Evolutionary conservation across 2,329 filamentous ascomycete species (phyloP).

Genomic region (Sporothrix pseudoabietina): DNA sequence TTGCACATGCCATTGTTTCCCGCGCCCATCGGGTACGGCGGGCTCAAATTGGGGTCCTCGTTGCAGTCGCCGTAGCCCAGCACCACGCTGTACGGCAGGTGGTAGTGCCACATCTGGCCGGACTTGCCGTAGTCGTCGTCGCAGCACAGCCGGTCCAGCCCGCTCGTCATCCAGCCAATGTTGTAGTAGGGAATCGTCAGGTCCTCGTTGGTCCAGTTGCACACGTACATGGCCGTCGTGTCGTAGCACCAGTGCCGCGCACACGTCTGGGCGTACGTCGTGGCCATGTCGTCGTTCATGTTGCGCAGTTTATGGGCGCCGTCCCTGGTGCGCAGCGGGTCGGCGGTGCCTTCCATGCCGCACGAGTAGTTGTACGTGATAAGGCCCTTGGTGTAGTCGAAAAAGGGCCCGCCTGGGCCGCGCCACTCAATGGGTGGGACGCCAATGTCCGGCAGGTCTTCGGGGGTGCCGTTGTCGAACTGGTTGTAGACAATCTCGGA

Average conservation of each 20-base stretch:
- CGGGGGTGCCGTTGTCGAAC: slow-evolving; percentile 24
- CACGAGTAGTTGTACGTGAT: slow-evolving; percentile 29
- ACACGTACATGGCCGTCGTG: slow-evolving; percentile 32
- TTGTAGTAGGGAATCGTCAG: slow-evolving; percentile 29
- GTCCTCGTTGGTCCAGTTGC: slow-evolving; percentile 27
- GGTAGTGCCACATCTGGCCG: slow-evolving; percentile 31
- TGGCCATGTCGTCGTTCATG: neutral
- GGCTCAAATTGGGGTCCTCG: neutral
- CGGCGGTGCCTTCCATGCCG: slow-evolving; percentile 27
- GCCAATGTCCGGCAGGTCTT: slow-evolving; percentile 30
- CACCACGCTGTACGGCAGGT: slow-evolving; percentile 26
- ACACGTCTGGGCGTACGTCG: neutral
- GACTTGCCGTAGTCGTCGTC: slow-evolving; percentile 26
- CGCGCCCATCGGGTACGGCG: slow-evolving; percentile 21
- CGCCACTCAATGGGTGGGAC: slow-evolving; percentile 5
- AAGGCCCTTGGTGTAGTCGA: slow-evolving; percentile 14
- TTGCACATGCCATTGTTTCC: slow-evolving; percentile 27
- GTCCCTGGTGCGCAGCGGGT: neutral
- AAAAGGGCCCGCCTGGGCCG: slow-evolving; percentile 20
- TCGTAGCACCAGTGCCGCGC: slow-evolving; percentile 31
- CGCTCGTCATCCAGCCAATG: slow-evolving; percentile 31
- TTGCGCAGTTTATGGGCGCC: slow-evolving; percentile 26
- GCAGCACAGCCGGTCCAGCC: slow-evolving; percentile 31
- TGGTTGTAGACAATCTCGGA: neutral
- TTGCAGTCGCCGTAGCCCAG: slow-evolving; percentile 32